A percentile compares a stretch with the other conserved stretches of the same genome.
These are phyloP conservation scores for Lagerstroemia speciosa DNA, from an alignment of 345 rosid species.

Conservation along the genomic window DNA sequence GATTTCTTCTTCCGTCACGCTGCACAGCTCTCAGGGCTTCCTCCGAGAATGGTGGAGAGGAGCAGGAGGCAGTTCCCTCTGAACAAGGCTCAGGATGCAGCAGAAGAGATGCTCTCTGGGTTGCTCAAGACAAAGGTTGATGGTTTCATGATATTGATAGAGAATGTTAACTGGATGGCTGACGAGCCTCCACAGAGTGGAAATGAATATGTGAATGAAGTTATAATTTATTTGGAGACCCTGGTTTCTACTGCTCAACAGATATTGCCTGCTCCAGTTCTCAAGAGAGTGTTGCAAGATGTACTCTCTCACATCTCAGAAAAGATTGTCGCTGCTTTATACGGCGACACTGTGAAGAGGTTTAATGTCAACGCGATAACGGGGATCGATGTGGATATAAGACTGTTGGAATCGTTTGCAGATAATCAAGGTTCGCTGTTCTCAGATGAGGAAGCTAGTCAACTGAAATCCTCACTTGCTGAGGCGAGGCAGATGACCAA, in stretches of 20 bases:
- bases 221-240: slow-evolving; percentile 79
- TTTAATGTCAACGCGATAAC: slow-evolving; percentile 66
- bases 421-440: slow-evolving; percentile 61
- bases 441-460: slow-evolving; percentile 65
- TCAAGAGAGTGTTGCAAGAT: slow-evolving; percentile 69
- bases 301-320: slow-evolving; percentile 86
- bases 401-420: slow-evolving; percentile 76
- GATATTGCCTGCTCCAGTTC: slow-evolving; percentile 72
- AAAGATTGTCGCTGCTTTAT: slow-evolving; percentile 55
- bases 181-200: slow-evolving; percentile 72
- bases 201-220: slow-evolving; percentile 93
- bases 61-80: slow-evolving; percentile 90
- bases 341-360: slow-evolving; percentile 74
- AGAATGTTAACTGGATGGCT: slow-evolving; percentile 95
- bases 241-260: slow-evolving; percentile 95
- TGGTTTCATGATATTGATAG: slow-evolving; percentile 82
- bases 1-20: slow-evolving; percentile 95
- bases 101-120: slow-evolving; percentile 85
- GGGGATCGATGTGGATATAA: slow-evolving; percentile 77
- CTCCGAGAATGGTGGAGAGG: slow-evolving; percentile 91
- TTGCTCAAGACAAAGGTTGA: slow-evolving; percentile 82
- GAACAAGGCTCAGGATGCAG: slow-evolving; percentile 72
- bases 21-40: slow-evolving; percentile 89
- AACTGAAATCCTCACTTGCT: slow-evolving; percentile 69
- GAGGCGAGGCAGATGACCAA: slow-evolving; percentile 78